phyloP scores from a whole-genome alignment of 2,329 filamentous ascomycete genomes.

The Neospermospora avenae region DNA sequence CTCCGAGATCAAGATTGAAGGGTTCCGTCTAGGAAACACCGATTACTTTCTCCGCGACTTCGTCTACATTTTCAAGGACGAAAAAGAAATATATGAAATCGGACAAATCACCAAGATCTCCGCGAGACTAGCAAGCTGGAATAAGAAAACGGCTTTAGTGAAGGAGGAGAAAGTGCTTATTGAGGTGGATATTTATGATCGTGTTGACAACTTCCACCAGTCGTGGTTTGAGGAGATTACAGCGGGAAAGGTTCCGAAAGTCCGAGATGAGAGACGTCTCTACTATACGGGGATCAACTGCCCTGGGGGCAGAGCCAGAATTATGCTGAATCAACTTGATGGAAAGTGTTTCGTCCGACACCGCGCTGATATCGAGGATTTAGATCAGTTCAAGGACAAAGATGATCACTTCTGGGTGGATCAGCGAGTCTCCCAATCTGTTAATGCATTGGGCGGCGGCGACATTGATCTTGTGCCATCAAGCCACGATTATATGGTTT shows the following conservation, averaged over 20 bases:
- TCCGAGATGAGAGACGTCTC: constrained; percentile 19
- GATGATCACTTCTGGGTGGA: constrained; percentile 23
- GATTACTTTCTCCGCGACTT: background rate
- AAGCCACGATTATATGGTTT: background rate
- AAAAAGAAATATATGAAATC: constrained; percentile 13
- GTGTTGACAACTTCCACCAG: constrained; percentile 9
- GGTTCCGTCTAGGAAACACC: background rate
- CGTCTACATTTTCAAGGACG: constrained; percentile 11
- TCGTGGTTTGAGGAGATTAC: background rate
- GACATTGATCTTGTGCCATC: background rate
- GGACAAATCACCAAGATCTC: constrained; percentile 13
- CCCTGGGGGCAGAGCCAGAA: background rate
- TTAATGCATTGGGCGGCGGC: background rate
- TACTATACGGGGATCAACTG: background rate
- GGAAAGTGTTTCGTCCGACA: constrained; percentile 22
- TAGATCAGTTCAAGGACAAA: constrained; percentile 20
- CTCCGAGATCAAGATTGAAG: background rate
- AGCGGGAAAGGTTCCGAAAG: background rate
- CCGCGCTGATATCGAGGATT: constrained; percentile 13
- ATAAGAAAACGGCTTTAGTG: background rate
- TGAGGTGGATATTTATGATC: constrained; percentile 3
- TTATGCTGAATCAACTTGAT: constrained; percentile 7
- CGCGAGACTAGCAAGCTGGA: background rate
- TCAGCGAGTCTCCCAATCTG: background rate
- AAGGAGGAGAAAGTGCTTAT: background rate